phyloP scores from a whole-genome alignment of 2,329 filamentous ascomycete species.

The Fusarium secorum region DNA sequence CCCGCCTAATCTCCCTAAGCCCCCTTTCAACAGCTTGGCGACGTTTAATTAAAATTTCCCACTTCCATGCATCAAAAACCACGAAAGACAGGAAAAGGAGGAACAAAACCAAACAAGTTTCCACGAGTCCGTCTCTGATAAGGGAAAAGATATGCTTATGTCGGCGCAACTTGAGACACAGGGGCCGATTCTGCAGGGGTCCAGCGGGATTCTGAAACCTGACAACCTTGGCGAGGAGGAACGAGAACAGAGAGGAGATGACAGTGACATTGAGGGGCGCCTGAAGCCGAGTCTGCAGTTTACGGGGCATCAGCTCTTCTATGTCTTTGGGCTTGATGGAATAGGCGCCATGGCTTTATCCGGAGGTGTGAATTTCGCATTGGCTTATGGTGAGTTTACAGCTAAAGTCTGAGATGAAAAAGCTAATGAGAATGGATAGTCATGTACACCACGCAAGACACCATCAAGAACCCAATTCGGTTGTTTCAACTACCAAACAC shows the following conservation, averaged over 20 bases:
- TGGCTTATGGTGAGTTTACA: slow-evolving; percentile 55
- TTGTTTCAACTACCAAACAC: slow-evolving; percentile 61
- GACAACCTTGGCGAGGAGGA: slow-evolving; percentile 18
- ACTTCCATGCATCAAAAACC: neutral
- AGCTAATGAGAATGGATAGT: slow-evolving; percentile 43
- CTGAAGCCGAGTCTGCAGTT: slow-evolving; percentile 52
- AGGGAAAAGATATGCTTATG: slow-evolving; percentile 21
- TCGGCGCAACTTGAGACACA: slow-evolving; percentile 35
- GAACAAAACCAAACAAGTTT: neutral
- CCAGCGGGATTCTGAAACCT: slow-evolving; percentile 11
- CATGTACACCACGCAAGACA: slow-evolving; percentile 56
- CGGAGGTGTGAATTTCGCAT: slow-evolving; percentile 60
- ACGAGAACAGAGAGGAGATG: slow-evolving; percentile 5
- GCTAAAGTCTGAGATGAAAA: neutral
- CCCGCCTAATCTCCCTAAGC: slow-evolving; percentile 11
- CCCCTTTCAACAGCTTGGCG: slow-evolving; percentile 2
- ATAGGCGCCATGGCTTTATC: slow-evolving; percentile 57
- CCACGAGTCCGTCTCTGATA: neutral
- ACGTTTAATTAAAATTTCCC: neutral
- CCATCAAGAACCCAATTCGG: slow-evolving; percentile 50
- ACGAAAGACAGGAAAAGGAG: neutral
- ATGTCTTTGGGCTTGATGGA: slow-evolving; percentile 58
- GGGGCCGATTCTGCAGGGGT: slow-evolving; percentile 22
- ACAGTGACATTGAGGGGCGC: slow-evolving; percentile 22
- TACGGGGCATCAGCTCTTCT: slow-evolving; percentile 56